Base-by-base conservation (phyloP, 208 protist species). In the Acanthamoeba rhysodes region DNA sequence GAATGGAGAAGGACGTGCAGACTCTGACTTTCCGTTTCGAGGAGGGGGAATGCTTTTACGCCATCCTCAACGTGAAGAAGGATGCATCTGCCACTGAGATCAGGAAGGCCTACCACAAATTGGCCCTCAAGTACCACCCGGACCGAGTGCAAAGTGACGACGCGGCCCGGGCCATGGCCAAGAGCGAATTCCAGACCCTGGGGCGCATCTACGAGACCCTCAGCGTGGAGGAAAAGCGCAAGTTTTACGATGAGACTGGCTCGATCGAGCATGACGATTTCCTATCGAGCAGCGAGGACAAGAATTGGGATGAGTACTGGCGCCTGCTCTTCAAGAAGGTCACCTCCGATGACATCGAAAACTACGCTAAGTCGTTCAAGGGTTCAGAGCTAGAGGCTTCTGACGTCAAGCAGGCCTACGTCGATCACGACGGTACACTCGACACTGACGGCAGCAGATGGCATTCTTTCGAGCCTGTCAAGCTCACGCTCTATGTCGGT, bases 71-170 rank as follows among this genome's bases (percentile, higher is more conserved):
- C 20, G 96, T 99, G 12, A 2, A 88, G 37, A 95, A 97, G 22
- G 97, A 98, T 53, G 98, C 98, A 22, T 97, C 95, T 27, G 98
- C 98, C 95, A 95, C 95, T 12, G 97, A 98, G 8, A 97, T 99
- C 24, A 98, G 98, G 76, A 98, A 97, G 41, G 99, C 98, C 10
- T 99, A 99, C 94, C 97, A 97, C 41, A 98, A 98, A 88, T 97
- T 99, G 78, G 98, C 98, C 4, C 97, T 99, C 1, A 97, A 98
- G 80, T 98, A 97, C 50, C 99, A 99, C 95, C 99, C 99, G 10
- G 99, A 99, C 95, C 97, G 98, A 64, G 64, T 57, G 53, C 62
- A 68, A 34, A 27, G 87, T 7, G 64, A 93, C 12, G 87, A 88
- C 5, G 80, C 20, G 48, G n/a, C 50, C 22, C 62, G 48, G 29